A percentile compares a stretch with the other conserved stretches of the same genome.
Evolutionary conservation across 2,329 filamentous ascomycete species (phyloP).

Genomic region (Orbilia quercus): DNA sequence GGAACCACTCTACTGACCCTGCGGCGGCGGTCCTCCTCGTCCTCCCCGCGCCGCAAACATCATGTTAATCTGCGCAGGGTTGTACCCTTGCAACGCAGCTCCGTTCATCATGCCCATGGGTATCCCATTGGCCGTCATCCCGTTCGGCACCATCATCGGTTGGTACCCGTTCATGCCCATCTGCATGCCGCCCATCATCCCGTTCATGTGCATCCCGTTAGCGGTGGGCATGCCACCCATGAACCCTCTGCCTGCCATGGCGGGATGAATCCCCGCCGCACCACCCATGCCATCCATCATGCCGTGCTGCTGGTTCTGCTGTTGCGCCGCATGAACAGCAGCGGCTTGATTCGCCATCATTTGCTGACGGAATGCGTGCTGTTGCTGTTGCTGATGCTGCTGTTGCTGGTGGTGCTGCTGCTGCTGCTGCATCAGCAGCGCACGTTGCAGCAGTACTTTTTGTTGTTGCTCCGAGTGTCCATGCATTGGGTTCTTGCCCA

Average conservation of each 20-base stretch:
- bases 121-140: conserved; percentile 48
- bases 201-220: conserved; percentile 50
- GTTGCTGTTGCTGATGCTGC: conserved; percentile 50
- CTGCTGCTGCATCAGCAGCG: conserved; percentile 41
- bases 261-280: conserved; percentile 35
- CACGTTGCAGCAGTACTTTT: conserved; percentile 55
- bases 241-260: conserved; percentile 39
- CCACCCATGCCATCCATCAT: conserved; percentile 51
- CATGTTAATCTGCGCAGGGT: conserved; percentile 57
- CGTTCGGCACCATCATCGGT: conserved; percentile 54
- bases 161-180: conserved; percentile 51
- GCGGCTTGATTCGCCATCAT: conserved; percentile 34
- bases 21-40: conserved; percentile 56
- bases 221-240: conserved; percentile 29
- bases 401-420: conserved; percentile 21
- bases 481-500: conserved; percentile 33
- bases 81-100: conserved; percentile 53
- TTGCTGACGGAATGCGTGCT: conserved; percentile 19
- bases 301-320: conserved; percentile 46
- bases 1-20: conserved; percentile 29
- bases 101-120: conserved; percentile 52
- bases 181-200: conserved; percentile 43
- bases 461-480: conserved; percentile 42
- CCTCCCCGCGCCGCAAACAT: conserved; percentile 56
- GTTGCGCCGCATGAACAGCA: conserved; percentile 22